A percentile compares a stretch with the other conserved stretches of the same genome.
These are phyloP conservation scores for Fusarium nurragi DNA, from an alignment of 2,329 filamentous ascomycete genomes.

Conservation along the genomic window DNA sequence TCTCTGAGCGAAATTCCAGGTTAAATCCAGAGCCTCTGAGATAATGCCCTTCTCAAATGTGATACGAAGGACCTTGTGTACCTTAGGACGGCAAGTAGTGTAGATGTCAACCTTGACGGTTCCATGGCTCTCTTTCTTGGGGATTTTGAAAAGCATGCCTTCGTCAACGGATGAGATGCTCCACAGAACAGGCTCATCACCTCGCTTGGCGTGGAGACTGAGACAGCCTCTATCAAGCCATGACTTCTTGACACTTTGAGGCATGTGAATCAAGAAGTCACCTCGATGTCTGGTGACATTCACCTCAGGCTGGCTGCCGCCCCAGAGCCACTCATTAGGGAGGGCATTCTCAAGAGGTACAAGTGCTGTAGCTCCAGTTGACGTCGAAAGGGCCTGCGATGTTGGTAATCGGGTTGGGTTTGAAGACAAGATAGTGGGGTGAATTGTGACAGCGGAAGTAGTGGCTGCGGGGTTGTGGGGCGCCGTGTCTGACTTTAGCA, in stretches of 20 bases:
- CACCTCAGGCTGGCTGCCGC: slow-evolving; percentile 47
- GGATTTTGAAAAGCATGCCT: slow-evolving; percentile 63
- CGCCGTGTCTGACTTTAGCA: slow-evolving; percentile 16
- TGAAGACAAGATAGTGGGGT: slow-evolving; percentile 38
- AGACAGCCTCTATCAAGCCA: slow-evolving; percentile 68
- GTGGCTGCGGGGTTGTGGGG: slow-evolving; percentile 43
- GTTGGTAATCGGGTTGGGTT: slow-evolving; percentile 31
- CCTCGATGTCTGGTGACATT: slow-evolving; percentile 52
- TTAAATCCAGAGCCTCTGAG: slow-evolving; percentile 56
- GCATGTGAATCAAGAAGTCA: slow-evolving; percentile 65
- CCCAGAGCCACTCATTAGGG: slow-evolving; percentile 50
- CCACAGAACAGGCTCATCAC: slow-evolving; percentile 57
- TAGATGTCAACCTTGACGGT: slow-evolving; percentile 66
- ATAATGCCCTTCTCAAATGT: slow-evolving; percentile 65
- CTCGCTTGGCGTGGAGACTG: slow-evolving; percentile 63
- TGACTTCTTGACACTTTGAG: slow-evolving; percentile 58
- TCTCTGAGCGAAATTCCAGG: slow-evolving; percentile 55
- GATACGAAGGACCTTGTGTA: slow-evolving; percentile 69
- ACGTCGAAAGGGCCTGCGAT: slow-evolving; percentile 17
- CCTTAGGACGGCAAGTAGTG: slow-evolving; percentile 66
- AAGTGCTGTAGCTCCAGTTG: slow-evolving; percentile 41
- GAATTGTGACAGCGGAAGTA: slow-evolving; percentile 38
- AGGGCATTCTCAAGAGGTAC: slow-evolving; percentile 45
- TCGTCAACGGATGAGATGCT: slow-evolving; percentile 59
- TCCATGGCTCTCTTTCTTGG: slow-evolving; percentile 65